Base-by-base conservation (phyloP, 2,329 filamentous ascomycete species). In the Lachnellula occidentalis region DNA sequence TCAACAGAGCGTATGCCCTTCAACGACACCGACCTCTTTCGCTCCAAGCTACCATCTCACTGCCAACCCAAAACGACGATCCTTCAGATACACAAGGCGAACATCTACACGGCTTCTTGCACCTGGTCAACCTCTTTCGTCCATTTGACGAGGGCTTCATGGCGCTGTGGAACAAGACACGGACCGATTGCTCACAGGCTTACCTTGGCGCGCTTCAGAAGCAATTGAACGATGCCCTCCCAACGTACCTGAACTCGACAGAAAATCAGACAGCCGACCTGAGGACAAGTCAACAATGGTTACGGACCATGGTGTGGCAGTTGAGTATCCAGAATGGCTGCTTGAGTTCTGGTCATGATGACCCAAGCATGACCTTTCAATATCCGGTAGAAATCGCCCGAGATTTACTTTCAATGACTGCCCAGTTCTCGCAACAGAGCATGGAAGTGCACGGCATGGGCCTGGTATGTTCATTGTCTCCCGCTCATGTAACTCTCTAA, bases 371-470 rank as follows among this genome's bases (percentile, higher is more conserved):
- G 57, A 79, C 82, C 0, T 87, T 86, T 61, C 77, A 79, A 50
- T 87, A 85, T 61, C 80, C 84, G 3, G 74, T 84, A 19, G 78
- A 83, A 49, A 78, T 88, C 58, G 77, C 84, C 0, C 75, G 78
- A 45, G 85, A 89, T 55, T 61, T 88, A 24, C 72, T 79, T 21
- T 78, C 79, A 14, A 82, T 92, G 71, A 85, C 87, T 4, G 82
- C 83, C 15, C 82, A 87, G 51, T 87, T 94, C 64, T 85, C 86
- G 0, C 82, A 82, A 36, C 79, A 85, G 60, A 83, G 84, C 43
- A 85, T 90, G 74, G 88, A 92, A 59, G 75, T 92, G 3, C 78
- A 92, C 60, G 87, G 86, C 17, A 80, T 88, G 39, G 87, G 87
- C 24, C 70, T 95, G 70, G 87, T 89, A 73, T 69, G 83, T 75